Percentiles rank a stretch among this genome's conserved stretches.
phyloP scores from a whole-genome alignment of 2,329 filamentous ascomycete species.

The Botryosphaeria dothidea region DNA sequence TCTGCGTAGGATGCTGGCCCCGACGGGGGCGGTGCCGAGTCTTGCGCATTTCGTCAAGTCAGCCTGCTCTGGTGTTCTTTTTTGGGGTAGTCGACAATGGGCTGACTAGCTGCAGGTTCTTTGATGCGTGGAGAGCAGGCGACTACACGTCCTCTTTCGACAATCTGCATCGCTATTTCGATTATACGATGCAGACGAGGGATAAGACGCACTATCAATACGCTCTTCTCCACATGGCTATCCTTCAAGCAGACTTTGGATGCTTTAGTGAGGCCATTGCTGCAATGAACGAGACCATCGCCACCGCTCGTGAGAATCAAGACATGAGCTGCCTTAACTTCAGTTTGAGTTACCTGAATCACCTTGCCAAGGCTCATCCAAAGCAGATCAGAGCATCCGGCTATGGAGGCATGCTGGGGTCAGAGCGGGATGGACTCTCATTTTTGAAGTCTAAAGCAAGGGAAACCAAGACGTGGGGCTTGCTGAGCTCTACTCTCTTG shows the following conservation, averaged over 20 bases:
- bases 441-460: conserved; percentile 86
- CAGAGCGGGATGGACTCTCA: conserved; percentile 76
- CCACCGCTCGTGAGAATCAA: conserved; percentile 90
- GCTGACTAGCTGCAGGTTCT: conserved; percentile 59
- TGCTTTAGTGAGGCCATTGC: conserved; percentile 87
- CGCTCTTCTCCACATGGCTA: conserved; percentile 87
- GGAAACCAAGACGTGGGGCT: conserved; percentile 80
- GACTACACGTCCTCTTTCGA: conserved; percentile 91
- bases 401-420: conserved; percentile 72
- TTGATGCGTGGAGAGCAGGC: conserved; percentile 88
- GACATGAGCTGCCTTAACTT: conserved; percentile 94
- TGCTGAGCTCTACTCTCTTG: conserved; percentile 80
- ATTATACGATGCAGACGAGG: conserved; percentile 86
- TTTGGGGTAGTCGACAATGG: too few relatives aligned
- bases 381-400: conserved; percentile 70
- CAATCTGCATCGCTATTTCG: conserved; percentile 89
- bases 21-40: conserved; percentile 68
- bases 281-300: conserved; percentile 91
- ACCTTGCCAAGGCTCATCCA: conserved; percentile 86
- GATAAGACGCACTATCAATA: conserved; percentile 92
- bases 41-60: conserved; percentile 75
- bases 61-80: not conserved
- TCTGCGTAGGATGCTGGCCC: conserved; percentile 67
- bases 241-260: conserved; percentile 93
- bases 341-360: conserved; percentile 91